phyloP scores from a whole-genome alignment of 768 basidiomycete genomes.

The Russula virescens region DNA sequence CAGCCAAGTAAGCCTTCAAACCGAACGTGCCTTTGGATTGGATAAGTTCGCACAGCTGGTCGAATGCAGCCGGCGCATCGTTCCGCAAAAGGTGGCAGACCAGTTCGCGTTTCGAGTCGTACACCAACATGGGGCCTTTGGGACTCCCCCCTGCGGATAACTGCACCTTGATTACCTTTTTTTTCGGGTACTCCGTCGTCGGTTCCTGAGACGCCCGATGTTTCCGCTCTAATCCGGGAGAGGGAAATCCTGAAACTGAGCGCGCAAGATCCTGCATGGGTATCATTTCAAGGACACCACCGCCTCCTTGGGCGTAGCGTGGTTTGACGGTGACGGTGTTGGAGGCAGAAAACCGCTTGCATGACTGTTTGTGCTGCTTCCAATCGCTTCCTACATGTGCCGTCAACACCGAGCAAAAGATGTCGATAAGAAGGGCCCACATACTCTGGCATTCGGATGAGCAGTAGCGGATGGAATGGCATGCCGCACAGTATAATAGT shows the following conservation, averaged over 20 bases:
- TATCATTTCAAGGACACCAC: too few relatives aligned
- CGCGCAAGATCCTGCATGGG: slow-evolving; percentile 31
- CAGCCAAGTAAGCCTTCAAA: slow-evolving; percentile 50
- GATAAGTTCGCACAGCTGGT: slow-evolving; percentile 37
- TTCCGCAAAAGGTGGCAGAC: slow-evolving; percentile 37
- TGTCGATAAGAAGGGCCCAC: slow-evolving; percentile 21
- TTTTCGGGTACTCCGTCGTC: slow-evolving; percentile 31
- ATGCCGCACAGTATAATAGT: background rate
- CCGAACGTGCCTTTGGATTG: slow-evolving; percentile 38
- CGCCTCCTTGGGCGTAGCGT: background rate
- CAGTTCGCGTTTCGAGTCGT: slow-evolving; percentile 50
- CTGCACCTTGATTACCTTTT: slow-evolving; percentile 51
- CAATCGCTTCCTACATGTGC: slow-evolving; percentile 39
- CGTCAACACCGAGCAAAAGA: background rate
- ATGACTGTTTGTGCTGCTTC: slow-evolving; percentile 43
- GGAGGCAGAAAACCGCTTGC: slow-evolving; percentile 39
- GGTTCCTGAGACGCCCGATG: slow-evolving; percentile 15
- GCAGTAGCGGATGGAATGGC: slow-evolving; percentile 36
- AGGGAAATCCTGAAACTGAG: slow-evolving; percentile 28
- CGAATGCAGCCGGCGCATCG: slow-evolving; percentile 37
- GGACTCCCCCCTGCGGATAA: slow-evolving; percentile 28
- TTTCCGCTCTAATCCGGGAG: background rate
- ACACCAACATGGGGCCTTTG: slow-evolving; percentile 35
- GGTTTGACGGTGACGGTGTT: slow-evolving; percentile 46
- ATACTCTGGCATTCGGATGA: slow-evolving; percentile 50